Evolutionary conservation across 441 rosid species (phyloP).

Genomic region (Gossypium aridum): DNA sequence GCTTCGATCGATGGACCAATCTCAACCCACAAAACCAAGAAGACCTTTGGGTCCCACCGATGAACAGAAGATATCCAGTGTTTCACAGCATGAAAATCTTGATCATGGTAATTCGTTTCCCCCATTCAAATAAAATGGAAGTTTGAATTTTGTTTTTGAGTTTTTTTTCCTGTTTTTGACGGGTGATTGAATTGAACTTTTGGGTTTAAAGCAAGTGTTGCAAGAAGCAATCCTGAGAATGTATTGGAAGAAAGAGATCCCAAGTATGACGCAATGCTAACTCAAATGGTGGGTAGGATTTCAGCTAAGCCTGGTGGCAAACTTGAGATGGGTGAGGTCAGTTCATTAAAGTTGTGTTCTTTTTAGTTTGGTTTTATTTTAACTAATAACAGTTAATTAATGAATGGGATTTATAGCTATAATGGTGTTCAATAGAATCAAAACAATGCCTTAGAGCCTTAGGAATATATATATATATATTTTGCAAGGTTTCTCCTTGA

Average conservation of each 20-base stretch:
- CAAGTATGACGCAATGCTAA: slow-evolving; percentile 71
- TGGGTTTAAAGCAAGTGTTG: slow-evolving; percentile 23
- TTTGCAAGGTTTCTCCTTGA: background rate
- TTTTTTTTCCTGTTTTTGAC: background rate
- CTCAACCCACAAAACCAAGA: slow-evolving; percentile 29
- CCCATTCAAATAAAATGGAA: background rate
- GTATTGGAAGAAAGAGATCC: slow-evolving; percentile 65
- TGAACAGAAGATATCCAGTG: slow-evolving; percentile 18
- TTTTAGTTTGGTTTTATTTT: background rate
- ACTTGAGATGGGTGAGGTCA: slow-evolving; percentile 82
- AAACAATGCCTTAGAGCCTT: background rate
- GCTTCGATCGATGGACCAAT: slow-evolving; percentile 28
- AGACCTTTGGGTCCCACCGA: slow-evolving; percentile 19
- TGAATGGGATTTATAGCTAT: background rate
- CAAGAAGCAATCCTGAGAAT: slow-evolving; percentile 37
- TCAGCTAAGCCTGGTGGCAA: slow-evolving; percentile 76
- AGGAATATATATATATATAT: background rate
- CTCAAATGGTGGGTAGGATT: slow-evolving; percentile 83
- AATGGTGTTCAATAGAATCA: slow-evolving; percentile 1
- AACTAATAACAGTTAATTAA: background rate
- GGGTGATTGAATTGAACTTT: background rate
- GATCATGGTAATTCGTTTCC: background rate
- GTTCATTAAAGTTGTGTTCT: slow-evolving; percentile 15
- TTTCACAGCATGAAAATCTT: slow-evolving; percentile 7
- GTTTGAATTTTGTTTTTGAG: background rate